Evolutionary conservation across 345 rosid species (phyloP).

Genomic region (Barbarea vulgaris): DNA sequence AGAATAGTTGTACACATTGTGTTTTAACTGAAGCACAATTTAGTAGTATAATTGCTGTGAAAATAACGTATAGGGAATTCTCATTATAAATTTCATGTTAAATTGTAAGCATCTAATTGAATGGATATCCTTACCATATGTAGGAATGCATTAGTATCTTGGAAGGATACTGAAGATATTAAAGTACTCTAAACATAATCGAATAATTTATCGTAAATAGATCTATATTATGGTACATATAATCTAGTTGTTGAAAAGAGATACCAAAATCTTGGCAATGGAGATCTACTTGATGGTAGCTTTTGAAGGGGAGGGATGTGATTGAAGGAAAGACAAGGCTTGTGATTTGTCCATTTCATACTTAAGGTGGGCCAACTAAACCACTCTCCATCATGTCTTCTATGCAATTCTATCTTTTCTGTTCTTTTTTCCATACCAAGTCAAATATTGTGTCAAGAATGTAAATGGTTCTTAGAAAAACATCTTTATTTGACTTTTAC

Average conservation of each 20-base stretch:
- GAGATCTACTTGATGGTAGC: conserved; percentile 33
- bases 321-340: conserved; percentile 40
- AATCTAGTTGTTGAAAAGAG: conserved; percentile 11
- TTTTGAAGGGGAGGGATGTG: conserved; percentile 37
- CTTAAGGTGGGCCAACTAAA: conserved; percentile 37
- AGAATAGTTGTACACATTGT: neutral
- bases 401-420: neutral
- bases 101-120: neutral
- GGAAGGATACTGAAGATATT: neutral
- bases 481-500: neutral
- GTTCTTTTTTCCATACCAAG: neutral
- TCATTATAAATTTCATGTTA: neutral
- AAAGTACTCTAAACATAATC: neutral
- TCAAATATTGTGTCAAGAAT: neutral
- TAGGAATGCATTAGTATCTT: neutral
- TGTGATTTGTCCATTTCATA: conserved; percentile 43
- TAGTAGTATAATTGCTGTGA: neutral
- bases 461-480: neutral
- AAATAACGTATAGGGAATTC: neutral
- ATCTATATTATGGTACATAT: conserved; percentile 2
- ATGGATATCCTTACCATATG: neutral
- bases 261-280: conserved; percentile 23
- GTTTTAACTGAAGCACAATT: neutral
- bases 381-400: conserved; percentile 19
- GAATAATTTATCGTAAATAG: neutral